Evolutionary conservation across 345 rosid species (phyloP).

Genomic region (Sonneratia caseolaris): DNA sequence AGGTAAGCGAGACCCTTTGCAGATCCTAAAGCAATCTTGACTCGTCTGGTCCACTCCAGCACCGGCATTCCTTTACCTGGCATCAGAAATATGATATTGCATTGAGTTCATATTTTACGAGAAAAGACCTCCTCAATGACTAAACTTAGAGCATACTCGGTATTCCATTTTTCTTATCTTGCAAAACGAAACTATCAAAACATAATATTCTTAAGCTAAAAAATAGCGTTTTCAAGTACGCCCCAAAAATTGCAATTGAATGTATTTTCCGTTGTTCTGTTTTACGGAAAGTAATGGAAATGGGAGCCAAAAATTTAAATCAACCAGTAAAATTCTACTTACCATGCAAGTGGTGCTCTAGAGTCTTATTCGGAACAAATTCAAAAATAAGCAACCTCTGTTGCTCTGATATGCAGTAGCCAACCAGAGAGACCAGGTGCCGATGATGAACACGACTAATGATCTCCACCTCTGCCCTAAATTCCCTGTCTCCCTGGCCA

Average conservation of each 20-base stretch:
- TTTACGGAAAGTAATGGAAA: not conserved
- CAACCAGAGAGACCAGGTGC: conserved; percentile 87
- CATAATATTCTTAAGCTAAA: not conserved
- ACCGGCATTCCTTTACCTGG: conserved; percentile 46
- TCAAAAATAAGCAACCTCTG: conserved; percentile 81
- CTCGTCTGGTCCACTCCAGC: conserved; percentile 76
- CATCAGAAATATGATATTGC: not conserved
- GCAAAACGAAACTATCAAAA: not conserved
- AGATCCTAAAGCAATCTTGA: conserved; percentile 80
- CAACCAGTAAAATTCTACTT: conserved; percentile 10
- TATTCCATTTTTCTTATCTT: not conserved
- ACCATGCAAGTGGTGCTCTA: conserved; percentile 92
- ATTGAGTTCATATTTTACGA: not conserved
- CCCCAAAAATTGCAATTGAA: not conserved
- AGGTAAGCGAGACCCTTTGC: conserved; percentile 98
- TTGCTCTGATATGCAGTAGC: conserved; percentile 54
- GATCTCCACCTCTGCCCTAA: conserved; percentile 89
- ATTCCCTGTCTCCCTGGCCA: conserved; percentile 97
- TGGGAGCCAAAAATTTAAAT: not conserved
- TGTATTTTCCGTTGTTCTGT: not conserved
- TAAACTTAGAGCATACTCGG: not conserved
- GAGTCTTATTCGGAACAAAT: conserved; percentile 79
- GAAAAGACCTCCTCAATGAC: not conserved
- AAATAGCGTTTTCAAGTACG: not conserved
- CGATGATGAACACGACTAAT: conserved; percentile 94